Percentiles rank a stretch among this genome's conserved stretches.
Evolutionary conservation across 305 asterid genomes (phyloP).

Genomic region (Petunia hybrid): DNA sequence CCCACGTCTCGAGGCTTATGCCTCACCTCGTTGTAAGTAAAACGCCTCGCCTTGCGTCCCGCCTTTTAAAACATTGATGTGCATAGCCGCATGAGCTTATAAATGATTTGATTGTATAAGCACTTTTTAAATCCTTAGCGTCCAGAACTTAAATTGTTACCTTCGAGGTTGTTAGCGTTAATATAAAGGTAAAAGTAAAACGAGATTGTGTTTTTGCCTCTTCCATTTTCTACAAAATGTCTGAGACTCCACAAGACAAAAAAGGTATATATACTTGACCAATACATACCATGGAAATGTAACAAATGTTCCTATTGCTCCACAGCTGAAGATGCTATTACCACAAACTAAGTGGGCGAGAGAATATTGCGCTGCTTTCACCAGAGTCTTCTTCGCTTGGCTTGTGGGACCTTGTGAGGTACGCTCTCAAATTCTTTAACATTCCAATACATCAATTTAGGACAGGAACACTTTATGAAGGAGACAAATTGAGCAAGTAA

Average conservation of each 20-base stretch:
- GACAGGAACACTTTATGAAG: neutral
- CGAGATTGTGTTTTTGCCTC: neutral
- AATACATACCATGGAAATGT: neutral
- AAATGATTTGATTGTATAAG: too few relatives aligned
- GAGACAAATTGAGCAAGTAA: neutral
- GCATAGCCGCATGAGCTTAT: too few relatives aligned
- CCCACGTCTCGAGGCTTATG: too few relatives aligned
- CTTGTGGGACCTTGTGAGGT: slow-evolving; percentile 91
- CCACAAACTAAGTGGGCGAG: slow-evolving; percentile 72
- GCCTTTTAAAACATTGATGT: too few relatives aligned
- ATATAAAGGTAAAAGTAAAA: too few relatives aligned
- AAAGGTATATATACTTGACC: neutral
- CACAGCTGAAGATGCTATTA: slow-evolving; percentile 61
- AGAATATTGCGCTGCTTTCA: slow-evolving; percentile 75
- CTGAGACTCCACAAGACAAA: neutral
- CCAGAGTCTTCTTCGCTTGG: slow-evolving; percentile 89
- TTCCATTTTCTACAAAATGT: neutral
- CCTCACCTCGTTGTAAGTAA: too few relatives aligned
- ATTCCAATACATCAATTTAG: neutral
- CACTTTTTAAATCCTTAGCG: too few relatives aligned
- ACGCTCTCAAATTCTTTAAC: neutral
- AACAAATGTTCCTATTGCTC: neutral
- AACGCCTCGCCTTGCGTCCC: too few relatives aligned
- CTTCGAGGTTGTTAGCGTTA: neutral
- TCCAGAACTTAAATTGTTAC: neutral